Base-by-base conservation (phyloP, 1,284 basidiomycete species). In the Cryptococcus sp. region DNA sequence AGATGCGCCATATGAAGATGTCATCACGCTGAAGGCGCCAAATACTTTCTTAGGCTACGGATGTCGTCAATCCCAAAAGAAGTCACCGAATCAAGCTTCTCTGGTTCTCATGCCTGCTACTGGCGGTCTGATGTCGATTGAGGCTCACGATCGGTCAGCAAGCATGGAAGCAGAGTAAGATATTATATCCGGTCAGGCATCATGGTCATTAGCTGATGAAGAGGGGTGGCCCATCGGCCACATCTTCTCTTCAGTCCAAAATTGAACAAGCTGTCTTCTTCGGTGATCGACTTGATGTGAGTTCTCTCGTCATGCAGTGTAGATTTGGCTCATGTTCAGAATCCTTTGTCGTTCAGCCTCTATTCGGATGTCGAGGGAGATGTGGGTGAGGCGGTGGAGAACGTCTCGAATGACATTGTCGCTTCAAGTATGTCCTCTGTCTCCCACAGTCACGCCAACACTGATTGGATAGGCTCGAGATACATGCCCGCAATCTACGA, bases 401-500 rank as follows among this genome's bases (percentile, higher is more conserved):
- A 68, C 1, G 75, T 81, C 2, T 80, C 79, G 36, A 55, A 65
- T 14, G 76, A 78, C 42, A 72, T 80, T 25, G 56, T 79, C 3
- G 56, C 73, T 14, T 76, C 73, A 3, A 65, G 76, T 72, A 46
- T 60, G 70, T 50, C 9, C 2, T 13, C n/a, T 22, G 21, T 21
- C 1, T 22, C 21, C 28, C 7, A 24, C 31, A 31, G n/a, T 11
- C 14, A 13, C 10, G 39, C 36, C 48, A 43, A 19, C 39, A n/a
- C 39, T 46, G 45, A 40, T 13, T 9, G 50, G 11, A 28, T 24
- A 91, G 91, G 85, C 64, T 78, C 83, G 1, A 80, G 85, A 50
- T 81, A 92, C 49, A 82, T 92, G 42, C 81, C 83, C 11, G 79
- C 82, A 3, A 86, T 86, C 54, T 84, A 87, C 56, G 94, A 98